Conservation (phyloP, 2,329 filamentous ascomycete genomes). For the Ophiostoma quercus region DNA sequence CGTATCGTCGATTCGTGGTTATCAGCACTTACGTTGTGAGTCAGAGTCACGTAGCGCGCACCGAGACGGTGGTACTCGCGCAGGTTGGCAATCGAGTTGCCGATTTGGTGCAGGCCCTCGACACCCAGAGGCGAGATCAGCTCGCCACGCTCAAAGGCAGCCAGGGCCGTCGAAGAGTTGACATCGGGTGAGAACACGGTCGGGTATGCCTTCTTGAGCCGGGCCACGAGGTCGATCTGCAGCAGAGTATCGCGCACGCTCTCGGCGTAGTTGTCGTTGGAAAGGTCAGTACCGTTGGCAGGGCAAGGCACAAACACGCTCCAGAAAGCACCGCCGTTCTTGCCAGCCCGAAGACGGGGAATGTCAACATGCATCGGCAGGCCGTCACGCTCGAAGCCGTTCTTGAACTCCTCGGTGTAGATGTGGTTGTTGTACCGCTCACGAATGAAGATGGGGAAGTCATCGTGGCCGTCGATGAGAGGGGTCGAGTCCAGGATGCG, state of each 20-base stretch:
- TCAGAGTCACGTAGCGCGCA: slow-evolving; percentile 81
- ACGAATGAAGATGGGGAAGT: slow-evolving; percentile 72
- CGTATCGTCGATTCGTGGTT: not conserved
- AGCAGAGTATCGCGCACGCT: slow-evolving; percentile 55
- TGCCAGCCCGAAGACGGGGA: slow-evolving; percentile 64
- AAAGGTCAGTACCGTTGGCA: slow-evolving; percentile 64
- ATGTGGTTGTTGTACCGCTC: slow-evolving; percentile 68
- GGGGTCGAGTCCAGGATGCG: slow-evolving; percentile 28
- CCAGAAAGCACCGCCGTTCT: slow-evolving; percentile 86
- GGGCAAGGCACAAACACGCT: slow-evolving; percentile 79
- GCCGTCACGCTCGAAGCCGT: slow-evolving; percentile 65
- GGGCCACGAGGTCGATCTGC: slow-evolving; percentile 68
- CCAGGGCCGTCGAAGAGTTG: slow-evolving; percentile 56
- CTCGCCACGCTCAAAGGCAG: slow-evolving; percentile 53
- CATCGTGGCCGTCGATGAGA: slow-evolving; percentile 72
- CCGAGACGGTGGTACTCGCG: slow-evolving; percentile 72
- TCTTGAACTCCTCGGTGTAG: slow-evolving; percentile 66
- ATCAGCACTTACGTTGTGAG: slow-evolving; percentile 58
- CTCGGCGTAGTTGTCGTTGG: slow-evolving; percentile 62
- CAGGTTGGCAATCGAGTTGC: slow-evolving; percentile 72
- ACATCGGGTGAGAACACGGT: slow-evolving; percentile 60
- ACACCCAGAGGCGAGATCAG: slow-evolving; percentile 75
- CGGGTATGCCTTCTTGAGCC: slow-evolving; percentile 60
- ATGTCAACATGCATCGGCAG: slow-evolving; percentile 71
- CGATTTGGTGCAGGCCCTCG: slow-evolving; percentile 90